Base-by-base conservation (phyloP, 345 rosid genomes). In the Chamaenerion angustifolium region DNA sequence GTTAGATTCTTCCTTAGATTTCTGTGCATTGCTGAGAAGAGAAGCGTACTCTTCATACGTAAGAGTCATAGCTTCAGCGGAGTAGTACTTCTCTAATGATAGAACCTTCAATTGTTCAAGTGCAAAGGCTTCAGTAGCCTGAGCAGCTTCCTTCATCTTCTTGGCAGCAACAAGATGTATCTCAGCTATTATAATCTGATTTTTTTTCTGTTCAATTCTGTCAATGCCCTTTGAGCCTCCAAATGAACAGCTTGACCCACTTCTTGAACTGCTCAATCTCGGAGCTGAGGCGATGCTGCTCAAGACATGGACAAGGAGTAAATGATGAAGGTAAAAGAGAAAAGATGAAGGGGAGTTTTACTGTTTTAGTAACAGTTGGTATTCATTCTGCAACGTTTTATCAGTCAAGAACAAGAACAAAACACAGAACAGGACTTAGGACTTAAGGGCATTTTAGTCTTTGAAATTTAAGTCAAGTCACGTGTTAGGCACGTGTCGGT, bases 101-200 rank as follows among this genome's bases (percentile, higher is more conserved):
- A 86, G 57, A 53, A 82, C 86, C 59, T 82, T 79, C 63, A 87
- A 76, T 51, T 92, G 95, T 2, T 78, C 77, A 4, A 87, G 64
- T 37, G 95, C 96, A 57, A 76, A 66, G 11, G 89, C 88, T 68
- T 86, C 98, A 25, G 89, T 79, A 6, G 93, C 98, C 69, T 80
- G 84, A 8, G 96, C 96, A 0, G 95, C 98, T 74, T 84, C 76
- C 67, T 79, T 82, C 94, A 92, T 82, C 68, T 84, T 92, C 56
- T 71, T 76, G 41, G 96, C 96, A 0, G 98, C 98, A 16, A 72
- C 52, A 64, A 87, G 57, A 66, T 77, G 78, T 50, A 77, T 70
- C 79, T 84, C 81, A 0, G 83, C 87, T 35, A 95, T 80, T 60
- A 74, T 70, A 25, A 92, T 82, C 75, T 70, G 74, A 0, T 60